A percentile compares a stretch with the other conserved stretches of the same genome.
Conservation (phyloP, 106 monocot genomes). For the Allium sativum region DNA sequence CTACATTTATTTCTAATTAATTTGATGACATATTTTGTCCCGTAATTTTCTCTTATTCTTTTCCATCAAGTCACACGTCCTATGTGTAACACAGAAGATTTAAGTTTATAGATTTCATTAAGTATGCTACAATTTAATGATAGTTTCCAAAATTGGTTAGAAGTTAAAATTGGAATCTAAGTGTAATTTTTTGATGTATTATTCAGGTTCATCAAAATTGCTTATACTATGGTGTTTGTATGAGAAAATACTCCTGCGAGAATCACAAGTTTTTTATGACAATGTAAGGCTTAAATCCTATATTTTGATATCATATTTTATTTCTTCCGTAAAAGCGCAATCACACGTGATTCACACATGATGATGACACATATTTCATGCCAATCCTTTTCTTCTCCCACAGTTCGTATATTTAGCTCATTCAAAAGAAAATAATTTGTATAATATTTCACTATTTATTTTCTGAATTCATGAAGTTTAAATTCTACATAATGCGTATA, state of each 20-base stretch:
- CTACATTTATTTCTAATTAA: neutral
- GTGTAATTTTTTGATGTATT: neutral
- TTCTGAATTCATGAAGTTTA: too few relatives aligned
- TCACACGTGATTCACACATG: too few relatives aligned
- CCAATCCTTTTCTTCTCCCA: too few relatives aligned
- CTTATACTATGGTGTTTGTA: constrained; percentile 43
- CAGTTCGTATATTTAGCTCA: too few relatives aligned
- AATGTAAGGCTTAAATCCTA: constrained; percentile 34
- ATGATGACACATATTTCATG: too few relatives aligned
- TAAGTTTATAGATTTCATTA: constrained; percentile 19
- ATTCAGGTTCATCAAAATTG: constrained; percentile 63
- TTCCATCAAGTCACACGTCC: constrained; percentile 66
- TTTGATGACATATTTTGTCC: neutral
- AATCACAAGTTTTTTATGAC: constrained; percentile 82
- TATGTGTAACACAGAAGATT: constrained; percentile 66
- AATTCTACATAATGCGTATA: too few relatives aligned
- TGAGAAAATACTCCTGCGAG: constrained; percentile 72
- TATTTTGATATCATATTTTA: too few relatives aligned
- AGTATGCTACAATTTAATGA: too few relatives aligned
- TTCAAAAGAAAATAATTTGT: too few relatives aligned
- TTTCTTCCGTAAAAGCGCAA: too few relatives aligned
- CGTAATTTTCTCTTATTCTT: neutral
- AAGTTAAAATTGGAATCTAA: neutral
- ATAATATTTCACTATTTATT: too few relatives aligned
- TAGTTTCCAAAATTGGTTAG: neutral